A percentile compares a stretch with the other conserved stretches of the same genome.
These are phyloP conservation scores for Circinella umbellata DNA, from an alignment of 371 early-diverging fungal genomes.

Conservation along the genomic window DNA sequence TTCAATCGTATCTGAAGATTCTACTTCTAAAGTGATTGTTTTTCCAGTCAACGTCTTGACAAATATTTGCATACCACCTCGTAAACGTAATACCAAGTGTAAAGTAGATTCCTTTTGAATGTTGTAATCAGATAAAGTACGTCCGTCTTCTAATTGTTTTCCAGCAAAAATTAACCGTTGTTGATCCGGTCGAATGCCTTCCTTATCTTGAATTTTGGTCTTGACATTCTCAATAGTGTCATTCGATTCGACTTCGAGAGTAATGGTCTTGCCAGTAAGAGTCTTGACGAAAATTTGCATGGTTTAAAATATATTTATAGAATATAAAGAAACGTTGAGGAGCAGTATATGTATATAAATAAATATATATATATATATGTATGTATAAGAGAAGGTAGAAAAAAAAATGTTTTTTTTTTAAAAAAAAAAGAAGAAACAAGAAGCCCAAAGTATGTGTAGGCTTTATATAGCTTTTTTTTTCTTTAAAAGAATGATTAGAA, in stretches of 20 bases:
- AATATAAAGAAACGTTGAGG: not conserved
- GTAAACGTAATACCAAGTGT: slow-evolving; percentile 90
- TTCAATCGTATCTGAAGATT: slow-evolving; percentile 80
- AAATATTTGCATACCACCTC: slow-evolving; percentile 75
- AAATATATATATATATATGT: too few relatives aligned
- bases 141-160: slow-evolving; percentile 92
- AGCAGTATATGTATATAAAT: not conserved
- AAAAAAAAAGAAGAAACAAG: not conserved
- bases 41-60: slow-evolving; percentile 84
- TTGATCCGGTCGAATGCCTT: slow-evolving; percentile 96
- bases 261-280: slow-evolving; percentile 93
- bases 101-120: slow-evolving; percentile 86
- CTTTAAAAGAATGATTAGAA: too few relatives aligned
- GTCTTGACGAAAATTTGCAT: slow-evolving; percentile 69
- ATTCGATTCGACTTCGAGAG: slow-evolving; percentile 89
- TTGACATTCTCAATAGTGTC: slow-evolving; percentile 94
- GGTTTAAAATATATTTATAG: too few relatives aligned
- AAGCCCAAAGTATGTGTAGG: not conserved
- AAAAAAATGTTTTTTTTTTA: too few relatives aligned
- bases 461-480: not conserved
- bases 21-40: slow-evolving; percentile 92
- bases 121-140: slow-evolving; percentile 64
- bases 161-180: slow-evolving; percentile 96
- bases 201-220: slow-evolving; percentile 94
- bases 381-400: too few relatives aligned